Conservation (phyloP, 495 filamentous ascomycete species). For the Neurospora sp. region DNA sequence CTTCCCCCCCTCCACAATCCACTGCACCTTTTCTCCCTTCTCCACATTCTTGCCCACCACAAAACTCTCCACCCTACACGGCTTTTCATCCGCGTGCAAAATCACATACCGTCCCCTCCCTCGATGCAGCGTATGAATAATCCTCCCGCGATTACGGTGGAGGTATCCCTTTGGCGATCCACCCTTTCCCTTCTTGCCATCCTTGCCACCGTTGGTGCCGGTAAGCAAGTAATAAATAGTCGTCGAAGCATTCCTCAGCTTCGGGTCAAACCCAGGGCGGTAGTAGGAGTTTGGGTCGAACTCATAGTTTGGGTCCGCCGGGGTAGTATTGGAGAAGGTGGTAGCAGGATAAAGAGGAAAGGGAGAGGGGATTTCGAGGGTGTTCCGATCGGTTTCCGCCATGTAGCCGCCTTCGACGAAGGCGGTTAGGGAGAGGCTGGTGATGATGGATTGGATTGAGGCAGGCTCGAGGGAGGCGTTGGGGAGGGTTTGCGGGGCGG, state of each 20-base stretch:
- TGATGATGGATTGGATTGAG: slow-evolving; percentile 30
- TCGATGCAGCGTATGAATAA: slow-evolving; percentile 50
- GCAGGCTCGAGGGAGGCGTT: slow-evolving; percentile 23
- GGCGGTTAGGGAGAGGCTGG: slow-evolving; percentile 31
- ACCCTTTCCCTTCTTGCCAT: background rate
- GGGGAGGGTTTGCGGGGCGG: slow-evolving; percentile 15
- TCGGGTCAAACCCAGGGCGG: slow-evolving; percentile 24
- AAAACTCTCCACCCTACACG: slow-evolving; percentile 48
- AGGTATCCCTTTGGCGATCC: slow-evolving; percentile 44
- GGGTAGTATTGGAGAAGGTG: slow-evolving; percentile 1
- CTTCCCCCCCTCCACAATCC: slow-evolving; percentile 58
- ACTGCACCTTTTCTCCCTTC: slow-evolving; percentile 51
- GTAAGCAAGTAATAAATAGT: slow-evolving; percentile 58
- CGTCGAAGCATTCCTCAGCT: slow-evolving; percentile 36
- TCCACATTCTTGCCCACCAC: slow-evolving; percentile 47
- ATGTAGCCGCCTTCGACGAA: slow-evolving; percentile 62
- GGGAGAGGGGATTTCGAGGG: slow-evolving; percentile 38
- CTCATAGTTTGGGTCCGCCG: background rate
- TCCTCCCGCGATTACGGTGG: slow-evolving; percentile 49
- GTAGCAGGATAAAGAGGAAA: slow-evolving; percentile 24
- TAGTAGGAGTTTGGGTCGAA: slow-evolving; percentile 3
- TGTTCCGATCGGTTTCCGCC: slow-evolving; percentile 49
- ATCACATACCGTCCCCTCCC: slow-evolving; percentile 53
- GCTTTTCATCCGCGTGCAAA: slow-evolving; percentile 36
- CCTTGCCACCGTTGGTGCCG: slow-evolving; percentile 14